Evolutionary conservation across 345 rosid species (phyloP), one percentile per base, ranked within the genome.

Genomic region (Dipteronia sinensis): DNA sequence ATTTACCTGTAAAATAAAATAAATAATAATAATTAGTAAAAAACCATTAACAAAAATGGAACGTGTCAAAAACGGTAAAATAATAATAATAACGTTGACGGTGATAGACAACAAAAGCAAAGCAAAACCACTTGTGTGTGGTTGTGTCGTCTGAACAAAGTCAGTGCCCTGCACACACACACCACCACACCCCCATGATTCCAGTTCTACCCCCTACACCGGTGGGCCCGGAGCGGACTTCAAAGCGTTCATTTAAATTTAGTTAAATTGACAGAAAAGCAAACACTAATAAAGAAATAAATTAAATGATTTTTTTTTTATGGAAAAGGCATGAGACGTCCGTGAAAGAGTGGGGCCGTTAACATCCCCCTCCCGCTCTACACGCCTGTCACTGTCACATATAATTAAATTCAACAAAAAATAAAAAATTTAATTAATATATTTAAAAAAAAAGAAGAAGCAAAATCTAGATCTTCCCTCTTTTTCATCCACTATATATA

Each of bases 201-300:
- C 58, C 23, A 7, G 22, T 38, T 16, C 25, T 62, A 71, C 66
- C 64, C 64, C 75, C 72, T 40, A 40, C 65, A 49, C 55, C 85
- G 74, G 79, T 81, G 84, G 89, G 79, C 76, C 87, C 87, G 59
- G 13, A 58, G 31, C 85, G 90, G 90, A 85, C 71, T 79, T 79
- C 72, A 85, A 87, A 81, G 7, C 23, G 75, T 0, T 34, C 4
- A 56, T 44, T 87, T 79, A 83, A 87, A 83, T 85, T 75, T 76
- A 81, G 88, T 83, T 83, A 81, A 59, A 83, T 80, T 62, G 75
- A 71, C 75, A 63, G 67, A 64, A 49, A 69, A 65, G 67, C 70
- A 49, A 38, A 64, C 17, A 0, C 38, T 40, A 55, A 49, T 56
- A 4, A 4, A 34, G 27, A 23, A 25, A 7, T 15, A 1, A 5